These are phyloP conservation scores for Arachnopeziza araneosa DNA, from an alignment of 2,329 filamentous ascomycete species.

Conservation along the genomic window DNA sequence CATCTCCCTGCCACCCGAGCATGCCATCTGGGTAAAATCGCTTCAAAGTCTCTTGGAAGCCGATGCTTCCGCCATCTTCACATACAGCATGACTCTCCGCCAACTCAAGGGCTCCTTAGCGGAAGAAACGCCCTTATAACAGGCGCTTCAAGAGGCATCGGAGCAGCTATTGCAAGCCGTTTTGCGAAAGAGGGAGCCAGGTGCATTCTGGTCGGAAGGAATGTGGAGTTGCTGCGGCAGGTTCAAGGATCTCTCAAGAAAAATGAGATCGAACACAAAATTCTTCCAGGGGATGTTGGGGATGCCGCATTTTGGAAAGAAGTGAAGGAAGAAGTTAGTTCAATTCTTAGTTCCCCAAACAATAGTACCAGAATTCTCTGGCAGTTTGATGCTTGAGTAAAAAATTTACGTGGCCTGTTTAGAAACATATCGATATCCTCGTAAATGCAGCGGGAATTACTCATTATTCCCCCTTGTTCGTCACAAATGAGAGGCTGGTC, in stretches of 20 bases:
- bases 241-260: constrained; percentile 33
- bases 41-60: neutral
- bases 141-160: constrained; percentile 67
- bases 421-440: constrained; percentile 48
- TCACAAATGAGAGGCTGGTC: constrained; percentile 45
- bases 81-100: neutral
- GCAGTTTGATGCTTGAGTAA: neutral
- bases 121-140: constrained; percentile 50
- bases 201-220: constrained; percentile 57
- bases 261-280: constrained; percentile 9
- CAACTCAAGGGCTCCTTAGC: neutral
- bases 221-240: constrained; percentile 59
- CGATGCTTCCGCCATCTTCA: neutral
- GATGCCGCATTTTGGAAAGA: constrained; percentile 23
- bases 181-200: constrained; percentile 58
- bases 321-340: constrained; percentile 21
- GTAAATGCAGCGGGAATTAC: constrained; percentile 77
- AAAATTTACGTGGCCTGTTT: neutral
- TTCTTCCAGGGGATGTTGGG: constrained; percentile 28
- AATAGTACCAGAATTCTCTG: neutral
- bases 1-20: neutral
- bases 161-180: constrained; percentile 58
- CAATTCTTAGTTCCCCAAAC: neutral
- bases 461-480: constrained; percentile 58
- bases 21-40: neutral